phyloP scores from a whole-genome alignment of 805 yeast genomes.

The Alloascoidea africana region DNA sequence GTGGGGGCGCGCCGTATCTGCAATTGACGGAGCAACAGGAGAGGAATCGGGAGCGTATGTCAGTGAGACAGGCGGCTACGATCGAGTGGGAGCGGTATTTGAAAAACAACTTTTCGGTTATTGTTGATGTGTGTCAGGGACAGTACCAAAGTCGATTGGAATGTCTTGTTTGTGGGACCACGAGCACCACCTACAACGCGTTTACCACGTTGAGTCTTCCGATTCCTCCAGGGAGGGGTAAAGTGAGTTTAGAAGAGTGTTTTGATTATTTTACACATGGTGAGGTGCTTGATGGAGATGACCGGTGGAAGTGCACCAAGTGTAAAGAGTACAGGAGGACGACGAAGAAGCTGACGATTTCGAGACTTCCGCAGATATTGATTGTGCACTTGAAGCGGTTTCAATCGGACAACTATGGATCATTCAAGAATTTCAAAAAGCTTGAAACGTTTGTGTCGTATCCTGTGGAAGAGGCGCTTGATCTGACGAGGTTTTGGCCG shows the following conservation, averaged over 20 bases:
- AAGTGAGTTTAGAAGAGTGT: conserved; percentile 40
- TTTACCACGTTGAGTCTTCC: conserved; percentile 73
- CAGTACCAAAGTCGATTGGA: conserved; percentile 69
- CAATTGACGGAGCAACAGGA: conserved; percentile 66
- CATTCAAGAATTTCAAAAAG: conserved; percentile 26
- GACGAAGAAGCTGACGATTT: conserved; percentile 53
- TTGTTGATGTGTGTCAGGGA: conserved; percentile 79
- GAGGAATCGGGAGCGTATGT: conserved; percentile 49
- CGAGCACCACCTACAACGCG: conserved; percentile 79
- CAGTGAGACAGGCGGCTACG: conserved; percentile 69
- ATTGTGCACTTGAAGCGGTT: conserved; percentile 83
- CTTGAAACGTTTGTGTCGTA: conserved; percentile 52
- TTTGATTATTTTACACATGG: conserved; percentile 62
- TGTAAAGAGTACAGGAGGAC: conserved; percentile 54
- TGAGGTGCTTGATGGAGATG: conserved; percentile 61
- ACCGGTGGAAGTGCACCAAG: conserved; percentile 72
- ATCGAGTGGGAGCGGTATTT: conserved; percentile 88
- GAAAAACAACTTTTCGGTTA: conserved; percentile 60
- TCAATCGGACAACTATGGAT: conserved; percentile 25
- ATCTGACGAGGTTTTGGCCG: conserved; percentile 66
- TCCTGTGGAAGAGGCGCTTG: conserved; percentile 41
- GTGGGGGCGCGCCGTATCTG: conserved; percentile 36
- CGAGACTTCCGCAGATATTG: conserved; percentile 64
- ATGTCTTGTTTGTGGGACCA: conserved; percentile 56
- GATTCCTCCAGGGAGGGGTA: conserved; percentile 35